Conservation (phyloP, 106 monocot species). For the Ottelia alismoides region DNA sequence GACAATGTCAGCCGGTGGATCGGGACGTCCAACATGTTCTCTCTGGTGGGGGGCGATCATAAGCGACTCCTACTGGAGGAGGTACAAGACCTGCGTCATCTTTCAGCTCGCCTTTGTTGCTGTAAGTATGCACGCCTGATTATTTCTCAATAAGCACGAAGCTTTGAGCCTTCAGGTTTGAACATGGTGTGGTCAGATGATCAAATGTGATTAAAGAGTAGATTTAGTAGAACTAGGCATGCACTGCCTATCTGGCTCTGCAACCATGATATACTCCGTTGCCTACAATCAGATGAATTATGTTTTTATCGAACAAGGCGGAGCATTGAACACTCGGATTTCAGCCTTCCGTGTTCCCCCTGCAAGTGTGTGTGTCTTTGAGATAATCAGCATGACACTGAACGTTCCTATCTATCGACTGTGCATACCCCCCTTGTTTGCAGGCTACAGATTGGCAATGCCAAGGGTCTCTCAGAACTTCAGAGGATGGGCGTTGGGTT, state of each 20-base stretch:
- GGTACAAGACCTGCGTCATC: slow-evolving; percentile 50
- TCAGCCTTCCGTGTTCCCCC: slow-evolving; percentile 8
- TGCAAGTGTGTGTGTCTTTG: slow-evolving; percentile 8
- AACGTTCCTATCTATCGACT: background rate
- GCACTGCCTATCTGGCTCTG: slow-evolving; percentile 51
- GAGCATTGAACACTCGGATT: slow-evolving; percentile 11
- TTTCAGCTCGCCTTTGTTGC: slow-evolving; percentile 46
- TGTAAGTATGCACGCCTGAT: no score
- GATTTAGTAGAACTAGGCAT: no score
- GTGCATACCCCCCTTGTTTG: slow-evolving; percentile 9
- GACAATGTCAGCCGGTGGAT: slow-evolving; percentile 51
- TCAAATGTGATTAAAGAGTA: no score
- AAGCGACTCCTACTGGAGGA: slow-evolving; percentile 71
- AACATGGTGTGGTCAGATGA: no score
- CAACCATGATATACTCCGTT: slow-evolving; percentile 34
- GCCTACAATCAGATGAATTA: slow-evolving; percentile 11
- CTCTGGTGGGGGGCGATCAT: slow-evolving; percentile 50
- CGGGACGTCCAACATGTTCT: slow-evolving; percentile 46
- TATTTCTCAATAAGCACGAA: no score
- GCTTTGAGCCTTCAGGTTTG: no score
- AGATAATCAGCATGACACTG: slow-evolving; percentile 1
- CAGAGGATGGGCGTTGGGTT: slow-evolving; percentile 21
- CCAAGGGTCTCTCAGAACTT: slow-evolving; percentile 12
- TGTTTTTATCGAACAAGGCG: slow-evolving; percentile 14
- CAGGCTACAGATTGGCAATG: background rate